Base-by-base conservation (phyloP, 176 grass and related monocot species). In the Melocanna baccifera region DNA sequence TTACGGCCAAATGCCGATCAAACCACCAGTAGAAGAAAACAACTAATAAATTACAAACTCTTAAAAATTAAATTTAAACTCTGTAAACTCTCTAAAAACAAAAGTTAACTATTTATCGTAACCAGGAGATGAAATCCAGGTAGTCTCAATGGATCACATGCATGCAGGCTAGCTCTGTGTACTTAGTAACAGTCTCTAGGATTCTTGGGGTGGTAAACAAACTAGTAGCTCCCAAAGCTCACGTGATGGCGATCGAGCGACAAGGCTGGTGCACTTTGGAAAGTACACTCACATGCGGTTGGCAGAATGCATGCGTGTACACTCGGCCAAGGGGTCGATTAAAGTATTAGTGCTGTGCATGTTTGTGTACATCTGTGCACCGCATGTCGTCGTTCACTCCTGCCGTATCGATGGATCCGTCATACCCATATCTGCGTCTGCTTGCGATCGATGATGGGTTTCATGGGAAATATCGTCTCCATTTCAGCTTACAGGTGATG, bases 271-370 rank as follows among this genome's bases (percentile, higher is more conserved):
- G 53, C 20, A 2, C 67, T 20, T 26, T 18, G 73, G 86, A 32
- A 88, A 89, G 90, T 92, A 92, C 83, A 70, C 74, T 92, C 90
- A 92, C 86, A 83, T 92, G 90, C 68, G 40, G 89, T 79, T 86
- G 78, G 86, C 59, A 70, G 14, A 83, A 56, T 58, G 77, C 66
- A 71, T 53, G 16, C 4, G 14, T 11, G 65, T 57, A 71, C 65
- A 13, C 19, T 1, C 20, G 4, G 53, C 53, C 10, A 57, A 55
- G 51, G 19, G 51, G 51, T 55, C 51, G 8, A 55, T 55, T 19
- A 20, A 55, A 55, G 18, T 20, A 8, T 55, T 20, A 34, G 32
- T 34, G 32, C 32, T 34, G 51, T 55, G 51, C 20, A 6, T 11
- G 53, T 57, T 57, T 57, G 53, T 10, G 53, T 6, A 22, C 53